A percentile compares a stretch with the other conserved stretches of the same genome.
Conservation (phyloP, 768 basidiomycete genomes). For the Mycena olivaceomarginata region DNA sequence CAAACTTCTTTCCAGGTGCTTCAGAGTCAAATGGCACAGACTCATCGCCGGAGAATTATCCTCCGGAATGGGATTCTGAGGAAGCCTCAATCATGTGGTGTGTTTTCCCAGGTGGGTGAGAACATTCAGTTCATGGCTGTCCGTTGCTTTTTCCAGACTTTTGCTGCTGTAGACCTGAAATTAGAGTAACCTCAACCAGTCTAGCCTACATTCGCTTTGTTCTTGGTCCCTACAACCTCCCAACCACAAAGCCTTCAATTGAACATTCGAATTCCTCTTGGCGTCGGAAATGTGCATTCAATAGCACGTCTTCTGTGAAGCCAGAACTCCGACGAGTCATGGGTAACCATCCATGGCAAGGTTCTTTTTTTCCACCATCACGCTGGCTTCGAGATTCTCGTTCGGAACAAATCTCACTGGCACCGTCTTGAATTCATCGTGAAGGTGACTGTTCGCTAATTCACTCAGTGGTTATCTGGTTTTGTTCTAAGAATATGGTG, state of each 20-base stretch:
- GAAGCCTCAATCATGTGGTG: slow-evolving; percentile 5
- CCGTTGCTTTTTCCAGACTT: slow-evolving; percentile 7
- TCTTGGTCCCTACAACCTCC: background rate
- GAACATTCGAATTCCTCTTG: background rate
- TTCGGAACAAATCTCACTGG: background rate
- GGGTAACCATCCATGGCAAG: background rate
- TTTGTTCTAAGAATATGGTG: background rate
- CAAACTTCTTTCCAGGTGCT: too few relatives aligned
- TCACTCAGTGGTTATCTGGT: background rate
- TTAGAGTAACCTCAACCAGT: background rate
- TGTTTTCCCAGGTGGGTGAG: background rate
- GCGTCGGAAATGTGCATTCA: slow-evolving; percentile 4
- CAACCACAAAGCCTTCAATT: slow-evolving; percentile 4
- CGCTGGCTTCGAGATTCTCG: background rate
- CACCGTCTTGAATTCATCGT: background rate
- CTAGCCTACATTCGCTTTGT: background rate
- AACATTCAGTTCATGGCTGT: background rate
- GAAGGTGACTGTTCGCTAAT: background rate
- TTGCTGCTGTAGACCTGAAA: slow-evolving; percentile 1
- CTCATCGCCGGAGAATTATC: background rate
- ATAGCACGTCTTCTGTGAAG: background rate
- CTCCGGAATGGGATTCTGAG: background rate
- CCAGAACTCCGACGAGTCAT: background rate
- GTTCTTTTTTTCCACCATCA: background rate
- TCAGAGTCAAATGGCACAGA: too few relatives aligned